A percentile compares a stretch with the other conserved stretches of the same genome.
phyloP scores from a whole-genome alignment of 805 yeast species.

The Starmera pachycereana region DNA sequence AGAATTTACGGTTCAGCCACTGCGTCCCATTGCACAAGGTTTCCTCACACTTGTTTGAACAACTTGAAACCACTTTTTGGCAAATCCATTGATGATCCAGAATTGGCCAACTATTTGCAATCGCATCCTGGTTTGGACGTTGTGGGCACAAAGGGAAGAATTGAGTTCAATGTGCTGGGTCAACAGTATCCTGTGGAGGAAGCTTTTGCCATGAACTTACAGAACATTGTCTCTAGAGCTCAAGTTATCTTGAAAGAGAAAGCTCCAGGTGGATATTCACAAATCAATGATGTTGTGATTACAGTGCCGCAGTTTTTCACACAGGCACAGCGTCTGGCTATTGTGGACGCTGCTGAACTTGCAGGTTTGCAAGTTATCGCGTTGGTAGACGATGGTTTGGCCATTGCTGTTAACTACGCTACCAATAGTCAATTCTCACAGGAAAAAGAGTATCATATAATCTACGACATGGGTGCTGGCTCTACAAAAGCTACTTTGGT shows the following conservation, averaged over 20 bases:
- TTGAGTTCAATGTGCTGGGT: conserved; percentile 44
- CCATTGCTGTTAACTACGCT: conserved; percentile 78
- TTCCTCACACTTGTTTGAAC: conserved; percentile 59
- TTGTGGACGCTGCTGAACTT: conserved; percentile 60
- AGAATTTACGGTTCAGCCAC: conserved; percentile 76
- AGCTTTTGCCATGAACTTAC: conserved; percentile 70
- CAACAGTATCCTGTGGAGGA: conserved; percentile 61
- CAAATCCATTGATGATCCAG: conserved; percentile 35
- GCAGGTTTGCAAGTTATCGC: conserved; percentile 58
- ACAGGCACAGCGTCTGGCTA: conserved; percentile 56
- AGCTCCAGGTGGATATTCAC: conserved; percentile 36
- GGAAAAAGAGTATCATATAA: conserved; percentile 49
- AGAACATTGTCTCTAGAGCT: conserved; percentile 58
- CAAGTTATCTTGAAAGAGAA: conserved; percentile 44
- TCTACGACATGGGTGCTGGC: conserved; percentile 91
- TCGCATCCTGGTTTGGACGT: conserved; percentile 54
- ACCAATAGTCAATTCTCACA: conserved; percentile 37
- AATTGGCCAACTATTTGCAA: conserved; percentile 34
- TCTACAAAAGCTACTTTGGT: conserved; percentile 83
- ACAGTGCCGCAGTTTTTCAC: conserved; percentile 68
- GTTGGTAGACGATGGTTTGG: conserved; percentile 84
- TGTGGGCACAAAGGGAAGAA: conserved; percentile 26
- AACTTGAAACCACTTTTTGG: conserved; percentile 71
- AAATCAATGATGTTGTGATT: conserved; percentile 57
- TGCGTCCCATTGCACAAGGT: conserved; percentile 55